phyloP scores from a whole-genome alignment of 2,329 filamentous ascomycete species.

The Calycina marina region DNA sequence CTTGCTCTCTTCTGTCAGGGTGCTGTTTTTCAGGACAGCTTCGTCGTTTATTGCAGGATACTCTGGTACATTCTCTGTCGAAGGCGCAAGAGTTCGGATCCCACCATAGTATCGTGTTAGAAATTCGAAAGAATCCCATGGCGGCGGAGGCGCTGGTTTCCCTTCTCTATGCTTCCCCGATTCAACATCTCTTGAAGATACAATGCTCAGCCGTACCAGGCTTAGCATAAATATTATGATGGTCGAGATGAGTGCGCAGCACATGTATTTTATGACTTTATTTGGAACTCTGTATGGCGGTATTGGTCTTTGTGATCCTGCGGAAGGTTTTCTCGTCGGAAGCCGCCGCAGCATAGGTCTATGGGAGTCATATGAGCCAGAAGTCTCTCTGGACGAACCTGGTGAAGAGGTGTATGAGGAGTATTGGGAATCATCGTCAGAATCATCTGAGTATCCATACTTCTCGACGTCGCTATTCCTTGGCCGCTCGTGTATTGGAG shows the following conservation, averaged over 20 bases:
- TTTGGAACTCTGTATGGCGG: conserved; percentile 37
- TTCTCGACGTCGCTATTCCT: conserved; percentile 19
- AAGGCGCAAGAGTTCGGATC: conserved; percentile 53
- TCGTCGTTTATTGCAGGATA: conserved; percentile 59
- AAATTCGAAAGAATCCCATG: conserved; percentile 80
- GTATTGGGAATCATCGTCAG: conserved; percentile 29
- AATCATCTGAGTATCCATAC: conserved; percentile 30
- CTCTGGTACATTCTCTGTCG: conserved; percentile 57
- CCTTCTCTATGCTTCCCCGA: conserved; percentile 42
- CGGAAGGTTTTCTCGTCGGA: conserved; percentile 14
- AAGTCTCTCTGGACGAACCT: conserved; percentile 19
- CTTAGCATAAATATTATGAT: conserved; percentile 65
- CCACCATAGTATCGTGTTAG: conserved; percentile 84
- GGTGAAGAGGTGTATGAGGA: conserved; percentile 21
- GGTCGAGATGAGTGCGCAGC: conserved; percentile 51
- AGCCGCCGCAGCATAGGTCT: conserved; percentile 19
- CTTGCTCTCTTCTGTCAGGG: conserved; percentile 20
- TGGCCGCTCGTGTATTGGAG: conserved; percentile 3
- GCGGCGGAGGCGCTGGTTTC: conserved; percentile 44
- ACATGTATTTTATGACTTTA: conserved; percentile 64
- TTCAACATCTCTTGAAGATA: conserved; percentile 48
- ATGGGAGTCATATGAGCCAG: conserved; percentile 18
- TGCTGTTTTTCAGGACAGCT: conserved; percentile 29
- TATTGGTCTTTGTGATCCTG: conserved; percentile 7
- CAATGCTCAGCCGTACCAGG: conserved; percentile 58